Evolutionary conservation across 202 grass and related monocot species (phyloP).

Genomic region (Musa balbisiana): DNA sequence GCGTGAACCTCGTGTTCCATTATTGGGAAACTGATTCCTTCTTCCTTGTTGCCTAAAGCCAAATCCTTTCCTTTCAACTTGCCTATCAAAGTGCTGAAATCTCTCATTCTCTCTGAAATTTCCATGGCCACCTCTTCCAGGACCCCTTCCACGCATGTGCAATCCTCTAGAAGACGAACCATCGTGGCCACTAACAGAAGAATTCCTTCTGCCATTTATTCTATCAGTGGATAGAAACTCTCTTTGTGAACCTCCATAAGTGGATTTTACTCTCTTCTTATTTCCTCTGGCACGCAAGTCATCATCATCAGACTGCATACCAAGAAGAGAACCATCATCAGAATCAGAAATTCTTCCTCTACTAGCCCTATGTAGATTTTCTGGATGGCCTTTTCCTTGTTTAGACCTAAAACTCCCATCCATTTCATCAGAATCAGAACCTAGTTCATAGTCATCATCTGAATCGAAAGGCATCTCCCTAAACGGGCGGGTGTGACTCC

Average conservation of each 20-base stretch:
- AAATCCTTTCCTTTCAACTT: not conserved
- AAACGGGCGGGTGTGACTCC: conserved; percentile 8
- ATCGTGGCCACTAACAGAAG: conserved; percentile 9
- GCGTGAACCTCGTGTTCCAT: conserved; percentile 38
- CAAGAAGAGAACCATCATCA: conserved; percentile 30
- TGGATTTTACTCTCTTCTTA: conserved; percentile 4
- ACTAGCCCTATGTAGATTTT: conserved; percentile 13
- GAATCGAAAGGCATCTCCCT: conserved; percentile 28
- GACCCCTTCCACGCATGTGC: conserved; percentile 15
- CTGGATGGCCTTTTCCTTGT: conserved; percentile 8
- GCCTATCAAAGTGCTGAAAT: conserved; percentile 21
- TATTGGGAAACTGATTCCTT: too few species aligned
- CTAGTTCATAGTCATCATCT: conserved; percentile 33
- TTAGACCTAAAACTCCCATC: conserved; percentile 30
- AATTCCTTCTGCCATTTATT: not conserved
- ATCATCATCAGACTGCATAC: conserved; percentile 46
- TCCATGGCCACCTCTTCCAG: conserved; percentile 20
- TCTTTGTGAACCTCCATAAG: conserved; percentile 8
- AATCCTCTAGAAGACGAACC: conserved; percentile 19
- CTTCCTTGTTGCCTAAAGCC: not conserved
- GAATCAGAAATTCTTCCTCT: conserved; percentile 19
- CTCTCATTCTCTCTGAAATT: conserved; percentile 19
- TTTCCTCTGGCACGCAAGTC: not conserved
- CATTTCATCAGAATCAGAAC: conserved; percentile 57
- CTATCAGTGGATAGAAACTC: conserved; percentile 22